A percentile compares a stretch with the other conserved stretches of the same genome.
Evolutionary conservation across 2,329 filamentous ascomycete genomes (phyloP).

Genomic region (Ophiosphaerella narmari): DNA sequence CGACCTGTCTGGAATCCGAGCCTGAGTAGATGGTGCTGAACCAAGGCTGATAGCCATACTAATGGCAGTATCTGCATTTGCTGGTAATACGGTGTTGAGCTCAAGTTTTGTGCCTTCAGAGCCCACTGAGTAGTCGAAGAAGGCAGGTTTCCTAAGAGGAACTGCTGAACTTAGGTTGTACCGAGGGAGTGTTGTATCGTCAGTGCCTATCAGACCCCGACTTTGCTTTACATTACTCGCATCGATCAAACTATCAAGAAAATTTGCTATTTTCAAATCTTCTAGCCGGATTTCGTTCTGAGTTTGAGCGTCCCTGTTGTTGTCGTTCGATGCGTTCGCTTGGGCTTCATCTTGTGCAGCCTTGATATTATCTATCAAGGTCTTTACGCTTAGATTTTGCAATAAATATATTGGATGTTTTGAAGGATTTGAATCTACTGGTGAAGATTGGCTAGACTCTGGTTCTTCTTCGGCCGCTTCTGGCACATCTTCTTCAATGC

Average conservation of each 20-base stretch:
- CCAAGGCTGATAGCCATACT: conserved; percentile 24
- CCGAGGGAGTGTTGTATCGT: background rate
- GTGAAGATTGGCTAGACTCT: conserved; percentile 25
- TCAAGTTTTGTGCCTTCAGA: conserved; percentile 25
- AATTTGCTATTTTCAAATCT: conserved; percentile 42
- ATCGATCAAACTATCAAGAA: conserved; percentile 41
- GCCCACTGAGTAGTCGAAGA: conserved; percentile 38
- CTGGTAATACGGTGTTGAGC: conserved; percentile 30
- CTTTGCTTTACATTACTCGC: conserved; percentile 37
- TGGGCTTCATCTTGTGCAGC: conserved; percentile 13
- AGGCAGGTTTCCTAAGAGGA: conserved; percentile 19
- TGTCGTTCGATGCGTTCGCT: conserved; percentile 15
- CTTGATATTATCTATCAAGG: too few species aligned
- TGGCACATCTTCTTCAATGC: conserved; percentile 34
- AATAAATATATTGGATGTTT: background rate
- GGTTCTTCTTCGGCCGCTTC: conserved; percentile 46
- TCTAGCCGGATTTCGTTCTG: conserved; percentile 41
- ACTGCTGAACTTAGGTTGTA: conserved; percentile 1
- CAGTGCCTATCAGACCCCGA: conserved; percentile 12
- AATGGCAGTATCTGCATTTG: conserved; percentile 15
- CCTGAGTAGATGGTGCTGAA: conserved; percentile 14
- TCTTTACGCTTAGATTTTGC: too few species aligned
- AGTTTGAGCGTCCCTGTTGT: conserved; percentile 24
- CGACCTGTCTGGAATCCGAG: conserved; percentile 44
- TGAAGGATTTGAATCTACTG: conserved; percentile 7